Percentiles rank a stretch among this genome's conserved stretches.
phyloP scores from a whole-genome alignment of 202 grass and related monocot genomes.

The Elaeis oleifera region DNA sequence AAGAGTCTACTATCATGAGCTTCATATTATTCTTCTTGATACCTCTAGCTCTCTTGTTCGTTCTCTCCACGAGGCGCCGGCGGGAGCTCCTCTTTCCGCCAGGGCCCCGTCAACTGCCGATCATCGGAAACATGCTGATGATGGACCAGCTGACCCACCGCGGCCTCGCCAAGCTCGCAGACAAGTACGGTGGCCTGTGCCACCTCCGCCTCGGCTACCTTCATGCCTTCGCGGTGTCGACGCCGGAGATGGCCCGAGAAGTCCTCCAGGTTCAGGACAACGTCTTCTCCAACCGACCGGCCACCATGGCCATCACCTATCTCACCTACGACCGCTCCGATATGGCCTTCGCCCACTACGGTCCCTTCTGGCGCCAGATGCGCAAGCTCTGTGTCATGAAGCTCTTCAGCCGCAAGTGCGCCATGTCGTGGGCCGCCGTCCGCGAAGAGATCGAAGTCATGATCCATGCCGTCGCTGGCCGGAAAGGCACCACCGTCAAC shows the following conservation, averaged over 20 bases:
- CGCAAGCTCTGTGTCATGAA: constrained; percentile 76
- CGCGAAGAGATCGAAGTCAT: neutral
- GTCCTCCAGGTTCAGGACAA: constrained; percentile 87
- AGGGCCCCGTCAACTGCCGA: constrained; percentile 54
- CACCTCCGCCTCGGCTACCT: constrained; percentile 54
- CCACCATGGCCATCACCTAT: constrained; percentile 62
- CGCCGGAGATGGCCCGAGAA: constrained; percentile 66
- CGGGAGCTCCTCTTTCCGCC: constrained; percentile 52
- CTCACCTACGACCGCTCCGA: constrained; percentile 73
- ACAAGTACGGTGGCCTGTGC: constrained; percentile 51
- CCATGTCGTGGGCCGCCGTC: constrained; percentile 59
- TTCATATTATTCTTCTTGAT: no score
- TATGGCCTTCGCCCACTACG: constrained; percentile 94
- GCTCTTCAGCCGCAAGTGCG: constrained; percentile 79
- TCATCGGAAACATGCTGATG: constrained; percentile 88
- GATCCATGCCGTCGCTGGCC: neutral
- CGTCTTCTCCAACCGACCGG: constrained; percentile 74
- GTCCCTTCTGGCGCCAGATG: constrained; percentile 94
- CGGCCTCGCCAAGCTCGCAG: constrained; percentile 52
- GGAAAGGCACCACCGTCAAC: neutral
- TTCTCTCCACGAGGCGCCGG: neutral
- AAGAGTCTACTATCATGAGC: no score
- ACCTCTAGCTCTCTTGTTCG: no score
- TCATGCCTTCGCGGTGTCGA: constrained; percentile 67
- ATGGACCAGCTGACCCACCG: constrained; percentile 95